A percentile compares a stretch with the other conserved stretches of the same genome.
These are phyloP conservation scores for Phaeotremella fagi DNA, from an alignment of 768 basidiomycete genomes.

Conservation along the genomic window DNA sequence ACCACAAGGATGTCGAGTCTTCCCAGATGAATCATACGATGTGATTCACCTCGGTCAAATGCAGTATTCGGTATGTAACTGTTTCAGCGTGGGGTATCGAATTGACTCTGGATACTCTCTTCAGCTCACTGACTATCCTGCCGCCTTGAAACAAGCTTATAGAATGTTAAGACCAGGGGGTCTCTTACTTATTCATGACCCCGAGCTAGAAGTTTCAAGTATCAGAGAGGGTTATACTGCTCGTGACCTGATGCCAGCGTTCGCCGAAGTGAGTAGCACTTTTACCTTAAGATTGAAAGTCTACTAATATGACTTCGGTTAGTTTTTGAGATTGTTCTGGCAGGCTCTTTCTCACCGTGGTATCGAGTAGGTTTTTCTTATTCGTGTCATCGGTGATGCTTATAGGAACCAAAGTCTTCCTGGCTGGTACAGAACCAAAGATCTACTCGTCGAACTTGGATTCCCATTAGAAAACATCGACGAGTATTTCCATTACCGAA, in stretches of 20 bases:
- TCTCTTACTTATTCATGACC: slow-evolving; percentile 11
- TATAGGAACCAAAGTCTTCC: not conserved
- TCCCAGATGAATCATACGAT: slow-evolving; percentile 10
- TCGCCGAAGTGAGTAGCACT: slow-evolving; percentile 7
- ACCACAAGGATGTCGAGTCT: not conserved
- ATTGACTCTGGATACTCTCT: not conserved
- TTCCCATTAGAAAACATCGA: slow-evolving; percentile 8
- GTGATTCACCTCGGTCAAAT: slow-evolving; percentile 15
- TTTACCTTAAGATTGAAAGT: not conserved
- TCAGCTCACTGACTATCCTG: slow-evolving; percentile 9
- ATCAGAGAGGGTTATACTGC: slow-evolving; percentile 7
- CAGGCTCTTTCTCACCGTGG: slow-evolving; percentile 3
- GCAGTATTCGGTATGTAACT: slow-evolving; percentile 8
- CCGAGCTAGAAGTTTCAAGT: not conserved
- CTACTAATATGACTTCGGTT: not conserved
- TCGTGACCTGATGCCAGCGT: slow-evolving; percentile 4
- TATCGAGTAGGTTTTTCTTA: slow-evolving; percentile 6
- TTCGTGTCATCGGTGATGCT: not conserved
- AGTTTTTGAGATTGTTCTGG: slow-evolving; percentile 2
- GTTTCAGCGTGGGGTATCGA: not conserved
- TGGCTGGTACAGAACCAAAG: slow-evolving; percentile 4
- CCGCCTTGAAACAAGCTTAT: slow-evolving; percentile 1
- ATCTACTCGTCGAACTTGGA: slow-evolving; percentile 5
- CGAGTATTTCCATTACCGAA: slow-evolving; percentile 7
- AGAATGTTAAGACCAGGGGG: slow-evolving; percentile 10